phyloP scores from a whole-genome alignment of 331 rosid genomes.

The Pyrus hybrid region DNA sequence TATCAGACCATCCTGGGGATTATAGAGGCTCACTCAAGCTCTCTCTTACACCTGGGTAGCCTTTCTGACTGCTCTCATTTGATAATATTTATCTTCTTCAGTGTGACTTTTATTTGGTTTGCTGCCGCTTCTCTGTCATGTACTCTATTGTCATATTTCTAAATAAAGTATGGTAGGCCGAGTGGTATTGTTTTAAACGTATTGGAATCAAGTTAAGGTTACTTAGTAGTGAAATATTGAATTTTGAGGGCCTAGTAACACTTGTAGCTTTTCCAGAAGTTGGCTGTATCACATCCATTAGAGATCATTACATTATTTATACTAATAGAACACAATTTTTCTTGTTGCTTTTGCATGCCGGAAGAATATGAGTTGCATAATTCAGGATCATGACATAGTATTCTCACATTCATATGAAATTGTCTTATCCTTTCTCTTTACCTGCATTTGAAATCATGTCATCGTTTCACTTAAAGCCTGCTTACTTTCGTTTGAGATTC shows the following conservation, averaged over 20 bases:
- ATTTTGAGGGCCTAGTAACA: not conserved
- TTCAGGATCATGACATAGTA: not conserved
- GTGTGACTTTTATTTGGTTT: not conserved
- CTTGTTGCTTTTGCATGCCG: not conserved
- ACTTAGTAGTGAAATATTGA: not conserved
- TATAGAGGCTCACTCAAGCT: constrained; percentile 62
- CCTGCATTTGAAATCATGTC: not conserved
- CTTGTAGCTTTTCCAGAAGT: not conserved
- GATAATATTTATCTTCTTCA: not conserved
- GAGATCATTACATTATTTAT: not conserved
- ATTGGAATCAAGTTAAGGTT: not conserved
- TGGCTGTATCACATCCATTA: not conserved
- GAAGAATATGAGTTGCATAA: not conserved
- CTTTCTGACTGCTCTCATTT: not conserved
- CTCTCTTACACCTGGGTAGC: constrained; percentile 82
- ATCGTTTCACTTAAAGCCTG: not conserved
- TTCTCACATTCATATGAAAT: not conserved
- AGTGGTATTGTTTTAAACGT: not conserved
- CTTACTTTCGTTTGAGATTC: not conserved
- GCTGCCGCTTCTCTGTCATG: not conserved
- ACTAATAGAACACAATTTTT: not conserved
- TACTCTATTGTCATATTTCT: not conserved
- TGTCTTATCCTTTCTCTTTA: not conserved
- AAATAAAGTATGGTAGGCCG: not conserved
- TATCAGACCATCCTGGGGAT: constrained; percentile 72